phyloP scores from a whole-genome alignment of 1,284 basidiomycete genomes.

The Ustilago crameri region DNA sequence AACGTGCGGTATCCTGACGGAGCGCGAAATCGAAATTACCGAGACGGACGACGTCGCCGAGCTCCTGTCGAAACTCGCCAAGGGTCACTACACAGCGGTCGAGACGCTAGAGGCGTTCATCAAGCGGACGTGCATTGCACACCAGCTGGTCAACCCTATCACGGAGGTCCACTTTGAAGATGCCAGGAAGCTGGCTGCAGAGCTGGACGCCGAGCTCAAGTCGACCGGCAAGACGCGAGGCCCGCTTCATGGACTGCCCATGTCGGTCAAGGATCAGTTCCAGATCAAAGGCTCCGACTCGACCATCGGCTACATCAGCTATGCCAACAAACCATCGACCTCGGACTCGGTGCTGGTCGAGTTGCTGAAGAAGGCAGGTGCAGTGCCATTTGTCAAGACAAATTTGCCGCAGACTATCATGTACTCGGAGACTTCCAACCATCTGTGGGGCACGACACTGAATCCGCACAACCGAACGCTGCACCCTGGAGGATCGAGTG shows the following conservation, averaged over 20 bases:
- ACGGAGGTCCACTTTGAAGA: constrained; percentile 77
- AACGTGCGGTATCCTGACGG: constrained; percentile 33
- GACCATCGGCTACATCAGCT: constrained; percentile 75
- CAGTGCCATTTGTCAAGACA: constrained; percentile 77
- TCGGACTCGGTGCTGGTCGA: constrained; percentile 41
- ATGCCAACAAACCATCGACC: constrained; percentile 58
- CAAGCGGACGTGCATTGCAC: constrained; percentile 82
- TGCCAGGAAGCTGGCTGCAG: constrained; percentile 73
- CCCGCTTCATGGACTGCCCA: constrained; percentile 75
- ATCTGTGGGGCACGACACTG: constrained; percentile 77
- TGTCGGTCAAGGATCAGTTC: constrained; percentile 77
- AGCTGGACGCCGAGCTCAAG: constrained; percentile 73
- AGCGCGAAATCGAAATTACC: constrained; percentile 49
- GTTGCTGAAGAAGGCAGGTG: constrained; percentile 73
- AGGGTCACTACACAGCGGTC: constrained; percentile 74
- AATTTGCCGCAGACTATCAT: constrained; percentile 69
- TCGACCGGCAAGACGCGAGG: constrained; percentile 72
- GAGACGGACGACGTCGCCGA: constrained; percentile 69
- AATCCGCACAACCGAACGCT: constrained; percentile 74
- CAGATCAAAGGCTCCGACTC: constrained; percentile 74
- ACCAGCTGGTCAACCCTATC: constrained; percentile 75
- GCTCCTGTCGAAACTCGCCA: constrained; percentile 72
- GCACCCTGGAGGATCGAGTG: constrained; percentile 74
- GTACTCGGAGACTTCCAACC: constrained; percentile 69
- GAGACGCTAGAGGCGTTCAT: constrained; percentile 80